Base-by-base conservation (phyloP, 1,284 basidiomycete species). In the Cryptococcus sp. region DNA sequence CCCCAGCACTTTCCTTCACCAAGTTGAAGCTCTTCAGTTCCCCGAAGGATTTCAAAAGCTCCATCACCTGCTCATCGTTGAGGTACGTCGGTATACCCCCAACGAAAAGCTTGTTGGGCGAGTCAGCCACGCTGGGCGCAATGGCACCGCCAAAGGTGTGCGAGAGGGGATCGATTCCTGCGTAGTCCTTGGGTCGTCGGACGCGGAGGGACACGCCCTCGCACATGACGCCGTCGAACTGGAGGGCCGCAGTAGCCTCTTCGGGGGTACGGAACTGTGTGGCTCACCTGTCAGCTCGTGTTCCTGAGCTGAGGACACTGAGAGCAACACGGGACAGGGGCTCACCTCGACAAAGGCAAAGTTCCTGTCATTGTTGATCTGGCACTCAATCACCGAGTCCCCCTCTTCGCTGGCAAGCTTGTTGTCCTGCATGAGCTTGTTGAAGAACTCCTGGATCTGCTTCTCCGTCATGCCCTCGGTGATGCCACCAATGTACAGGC, bases 1-100 rank as follows among this genome's bases (percentile, higher is more conserved):
- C 79, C 43, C 89, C 89, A 60, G 88, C 89, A 42, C 75, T 74
- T 73, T 99, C 96, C 64, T 95, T 88, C 62, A 99, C 95, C 56
- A 99, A 83, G 72, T 98, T 98, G 84, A 99, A 98, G 3, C 91
- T 91, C 73, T 91, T 91, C 53, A 98, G 82, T 66, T 98, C 95
- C 60, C 96, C 96, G 73, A 99, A 99, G 70, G 88, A 90, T 81
- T 93, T 96, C 60, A 99, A 82, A 39, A 99, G 77, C 77, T 98
- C 96, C 84, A 94, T 91, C 54, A 98, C 94, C 79, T 98, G 94
- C 67, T 97, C 95, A 76, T 97, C 93, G 65, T 89, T 91, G 39
- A 98, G 84, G 77, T 98, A 97, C 18, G 89, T 85, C 16, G 96
- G 96, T 52, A 99, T 80, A 55, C 94, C 95, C 51, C 96, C 96